Percentiles rank a stretch among this genome's conserved stretches.
phyloP scores from a whole-genome alignment of 176 grass and related monocot genomes.

The Ensete ventricosum region DNA sequence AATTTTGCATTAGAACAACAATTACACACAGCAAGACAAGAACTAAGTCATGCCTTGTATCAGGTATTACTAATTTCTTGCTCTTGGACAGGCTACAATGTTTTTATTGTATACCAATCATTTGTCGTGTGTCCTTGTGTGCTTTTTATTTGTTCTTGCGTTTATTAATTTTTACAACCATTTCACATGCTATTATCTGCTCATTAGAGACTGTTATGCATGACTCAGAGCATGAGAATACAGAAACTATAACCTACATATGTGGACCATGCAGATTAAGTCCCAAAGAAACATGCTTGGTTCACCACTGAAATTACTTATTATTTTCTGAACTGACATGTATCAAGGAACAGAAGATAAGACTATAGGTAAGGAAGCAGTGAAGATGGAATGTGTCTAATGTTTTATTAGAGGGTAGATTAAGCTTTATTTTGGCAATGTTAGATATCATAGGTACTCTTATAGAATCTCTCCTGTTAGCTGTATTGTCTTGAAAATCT shows the following conservation, averaged over 20 bases:
- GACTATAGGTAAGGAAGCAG: no score
- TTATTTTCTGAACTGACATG: neutral
- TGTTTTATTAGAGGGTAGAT: no score
- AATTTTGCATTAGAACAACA: conserved; percentile 96
- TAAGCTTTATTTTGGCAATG: no score
- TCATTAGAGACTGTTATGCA: neutral
- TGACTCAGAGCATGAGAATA: neutral
- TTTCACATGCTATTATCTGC: neutral
- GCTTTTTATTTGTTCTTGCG: neutral
- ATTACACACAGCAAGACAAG: conserved; percentile 89
- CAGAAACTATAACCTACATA: neutral
- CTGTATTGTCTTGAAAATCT: neutral
- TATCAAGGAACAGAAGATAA: neutral
- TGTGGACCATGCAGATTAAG: neutral
- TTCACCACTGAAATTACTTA: neutral
- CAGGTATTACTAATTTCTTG: conserved; percentile 37
- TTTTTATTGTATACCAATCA: neutral
- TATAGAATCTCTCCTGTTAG: no score
- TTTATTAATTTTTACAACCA: neutral
- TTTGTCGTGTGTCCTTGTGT: neutral
- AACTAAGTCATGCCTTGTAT: conserved; percentile 95
- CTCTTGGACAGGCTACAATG: no score
- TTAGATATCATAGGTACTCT: no score
- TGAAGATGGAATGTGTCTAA: no score
- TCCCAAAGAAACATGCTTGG: neutral